Base-by-base conservation (phyloP, 768 basidiomycete genomes). In the Tricholoma terreum region DNA sequence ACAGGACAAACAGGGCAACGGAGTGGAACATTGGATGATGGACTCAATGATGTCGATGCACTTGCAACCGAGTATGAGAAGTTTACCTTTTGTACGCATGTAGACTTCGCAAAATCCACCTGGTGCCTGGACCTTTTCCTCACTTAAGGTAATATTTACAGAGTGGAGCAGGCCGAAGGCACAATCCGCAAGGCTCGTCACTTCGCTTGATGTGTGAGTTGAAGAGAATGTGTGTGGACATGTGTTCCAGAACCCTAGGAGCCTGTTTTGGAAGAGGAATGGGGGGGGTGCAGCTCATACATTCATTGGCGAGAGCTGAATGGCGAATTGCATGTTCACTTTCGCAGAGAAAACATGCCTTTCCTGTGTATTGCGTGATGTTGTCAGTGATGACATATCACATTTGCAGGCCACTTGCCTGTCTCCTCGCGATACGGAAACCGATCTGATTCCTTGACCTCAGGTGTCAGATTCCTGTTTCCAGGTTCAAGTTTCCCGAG, bases 11-110 rank as follows among this genome's bases (percentile, higher is more conserved):
- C 19, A 4, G 56, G 58, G 50, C 69, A 71, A 1, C 35, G 38
- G 8, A 70, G 51, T 0, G 69, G 69, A 17, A 71, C 65, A 54
- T 70, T 70, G 4, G 65, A 62, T n/a, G n/a, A 69, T 7, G 70
- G 66, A 10, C 38, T 56, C 8, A 57, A 48, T 2, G 54, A 2
- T 4, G 51, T 52, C 4, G 59, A 69, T 19, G 55, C 27, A 10
- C 46, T 38, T 5, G 69, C 68, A 12, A 55, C 43, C 11, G 21
- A 24, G 48, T 67, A 70, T 3, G 52, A 51, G 42, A 58, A 69
- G 4, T 57, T 58, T 17, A 63, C 52, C 14, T 55, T 54, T 21
- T 59, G 53, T 3, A 53, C 51, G 51, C 69, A 70, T 11, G 49
- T 57, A 36, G 12, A 36, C 35, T 36, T 36, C 69, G 52, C 11